Evolutionary conservation across 164 flowering plant genomes (phyloP), one percentile per base, ranked within the genome.

Genomic region (Liriodendron chinense): DNA sequence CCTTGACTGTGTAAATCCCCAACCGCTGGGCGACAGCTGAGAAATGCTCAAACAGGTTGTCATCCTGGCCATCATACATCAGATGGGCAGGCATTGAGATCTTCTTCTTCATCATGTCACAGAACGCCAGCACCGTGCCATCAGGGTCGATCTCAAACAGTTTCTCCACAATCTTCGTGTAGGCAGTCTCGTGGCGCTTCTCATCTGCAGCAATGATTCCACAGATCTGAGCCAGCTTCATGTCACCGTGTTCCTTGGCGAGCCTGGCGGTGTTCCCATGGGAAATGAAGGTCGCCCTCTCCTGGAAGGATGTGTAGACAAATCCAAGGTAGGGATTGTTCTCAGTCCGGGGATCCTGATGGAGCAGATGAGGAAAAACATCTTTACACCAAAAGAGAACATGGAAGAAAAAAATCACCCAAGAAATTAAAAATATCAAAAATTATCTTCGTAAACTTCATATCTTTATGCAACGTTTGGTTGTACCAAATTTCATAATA

Each of bases 251-350:
- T 59, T 87, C 86, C 84, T 87, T 85, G n/a, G 91, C 91, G 65
- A 22, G 88, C 75, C 89, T 76, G 14, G 88, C 91, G 5, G 93
- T 91, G 89, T 88, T 91, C 25, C 95, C 95, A 75, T 89, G 93
- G 48, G 95, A 91, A 73, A 91, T 80, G 72, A 87, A 88, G 26
- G 95, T 89, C 8, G 93, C 95, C 68, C 95, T 81, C 81, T 91
- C 95, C 78, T 91, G 96, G 81, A 91, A 91, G 10, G 96, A 91
- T 5, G 96, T 91, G 85, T 88, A 91, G 71, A 91, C 84, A 74
- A 89, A 91, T 0, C 96, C 96, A 47, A 91, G 88, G 79, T 89
- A 91, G 24, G 96, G 96, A 77, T 70, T 91, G 84, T 91, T 91
- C 79, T 91, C 96, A 3, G 92, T 89, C 22, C 89, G 71, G 0